A percentile compares a stretch with the other conserved stretches of the same genome.
Conservation (phyloP, 495 filamentous ascomycete species). For the Haplographium delicatum region DNA sequence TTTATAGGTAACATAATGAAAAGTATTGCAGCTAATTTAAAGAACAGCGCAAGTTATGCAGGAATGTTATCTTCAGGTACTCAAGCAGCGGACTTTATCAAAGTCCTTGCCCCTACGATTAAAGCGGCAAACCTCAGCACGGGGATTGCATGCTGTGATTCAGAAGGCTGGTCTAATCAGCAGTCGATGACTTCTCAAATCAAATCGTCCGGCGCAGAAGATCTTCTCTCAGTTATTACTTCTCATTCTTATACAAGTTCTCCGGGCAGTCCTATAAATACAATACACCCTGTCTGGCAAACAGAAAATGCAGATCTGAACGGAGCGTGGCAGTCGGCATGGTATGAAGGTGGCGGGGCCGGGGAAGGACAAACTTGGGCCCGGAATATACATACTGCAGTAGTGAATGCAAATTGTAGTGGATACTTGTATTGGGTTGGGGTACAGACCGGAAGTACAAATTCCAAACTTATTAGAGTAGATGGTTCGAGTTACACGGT, state of each 20-base stretch:
- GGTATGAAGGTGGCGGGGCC: slow-evolving; percentile 36
- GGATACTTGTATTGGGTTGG: slow-evolving; percentile 53
- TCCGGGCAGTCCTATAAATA: slow-evolving; percentile 34
- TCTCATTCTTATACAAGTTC: slow-evolving; percentile 41
- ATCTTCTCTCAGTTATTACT: slow-evolving; percentile 37
- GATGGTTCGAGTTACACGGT: slow-evolving; percentile 27
- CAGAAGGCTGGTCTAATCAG: slow-evolving; percentile 40
- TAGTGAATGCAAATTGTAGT: slow-evolving; percentile 38
- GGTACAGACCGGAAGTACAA: slow-evolving; percentile 32
- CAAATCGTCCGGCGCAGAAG: slow-evolving; percentile 30
- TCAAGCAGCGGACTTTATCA: slow-evolving; percentile 51
- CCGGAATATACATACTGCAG: slow-evolving; percentile 40
- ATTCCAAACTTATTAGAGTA: slow-evolving; percentile 34
- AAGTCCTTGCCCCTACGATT: slow-evolving; percentile 41
- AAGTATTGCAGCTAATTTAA: no score
- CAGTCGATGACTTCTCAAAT: slow-evolving; percentile 38
- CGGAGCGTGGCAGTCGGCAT: slow-evolving; percentile 37
- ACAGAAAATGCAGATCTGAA: slow-evolving; percentile 48
- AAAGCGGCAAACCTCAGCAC: slow-evolving; percentile 32
- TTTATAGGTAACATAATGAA: no score
- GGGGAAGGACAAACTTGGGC: slow-evolving; percentile 49
- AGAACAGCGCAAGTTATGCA: slow-evolving; percentile 34
- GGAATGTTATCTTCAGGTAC: slow-evolving; percentile 39
- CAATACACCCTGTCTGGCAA: slow-evolving; percentile 38
- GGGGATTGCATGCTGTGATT: slow-evolving; percentile 47